Evolutionary conservation across 441 rosid species (phyloP), one percentile per base, ranked within the genome.

Genomic region (Kokia cookei): DNA sequence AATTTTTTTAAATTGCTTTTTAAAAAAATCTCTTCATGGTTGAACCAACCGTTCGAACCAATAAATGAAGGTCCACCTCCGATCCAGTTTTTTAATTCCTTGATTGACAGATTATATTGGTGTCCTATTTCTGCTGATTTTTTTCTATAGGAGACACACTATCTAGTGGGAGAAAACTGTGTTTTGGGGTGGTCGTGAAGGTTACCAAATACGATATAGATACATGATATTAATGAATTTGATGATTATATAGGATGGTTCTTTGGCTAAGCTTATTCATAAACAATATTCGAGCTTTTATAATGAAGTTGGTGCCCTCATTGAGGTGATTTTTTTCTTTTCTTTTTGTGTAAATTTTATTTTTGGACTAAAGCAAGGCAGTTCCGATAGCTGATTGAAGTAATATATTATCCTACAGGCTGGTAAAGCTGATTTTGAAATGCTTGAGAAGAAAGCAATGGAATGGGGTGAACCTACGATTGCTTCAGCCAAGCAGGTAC

Each of bases 161-260:
- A 91, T 82, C 82, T 96, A 37, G 98, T 97, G 19, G 97, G 98
- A 76, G 99, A 93, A 87, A 96, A 96, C 77, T 93, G 89, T 64
- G 97, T 96, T 96, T 78, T 93, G 98, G 99, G 99, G 99, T 65
- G 99, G 99, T 58, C 97, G 98, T 64, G 99, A 96, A 82, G 99
- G 99, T 71, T 96, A 96, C 75, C 99, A 96, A 75, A 74, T 91
- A 66, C 95, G 93, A 40, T 69, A 19, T 19, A 19, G 22, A 19
- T 19, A 19, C 22, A 19, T 19, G 22, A 19, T 19, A 19, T 19
- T 19, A 19, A 19, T 19, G 22, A 19, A 19, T 0, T 19, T 19
- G 22, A 19, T 19, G 22, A 19, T 19, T 19, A 19, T 65, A 67
- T 71, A 91, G 97, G 98, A 91, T 63, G 98, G 99, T 78, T 82